Percentiles rank a stretch among this genome's conserved stretches.
These are phyloP conservation scores for Mortierella claussenii DNA, from an alignment of 192 early-diverging fungal species.

Conservation along the genomic window DNA sequence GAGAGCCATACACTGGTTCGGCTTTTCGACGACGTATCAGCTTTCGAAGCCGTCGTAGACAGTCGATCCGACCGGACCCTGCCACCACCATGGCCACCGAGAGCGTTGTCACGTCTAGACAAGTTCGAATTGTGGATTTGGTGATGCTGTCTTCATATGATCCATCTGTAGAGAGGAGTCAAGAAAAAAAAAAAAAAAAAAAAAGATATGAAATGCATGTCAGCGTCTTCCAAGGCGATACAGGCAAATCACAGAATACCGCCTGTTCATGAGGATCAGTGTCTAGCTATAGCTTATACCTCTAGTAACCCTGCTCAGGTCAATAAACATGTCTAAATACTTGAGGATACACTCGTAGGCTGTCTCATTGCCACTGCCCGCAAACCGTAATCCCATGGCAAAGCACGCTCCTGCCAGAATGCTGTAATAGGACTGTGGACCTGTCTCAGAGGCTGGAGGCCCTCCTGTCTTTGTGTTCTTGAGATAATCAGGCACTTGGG, in stretches of 20 bases:
- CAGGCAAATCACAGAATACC: no score
- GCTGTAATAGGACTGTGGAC: slow-evolving; percentile 70
- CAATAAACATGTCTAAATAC: slow-evolving; percentile 64
- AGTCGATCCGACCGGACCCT: slow-evolving; percentile 78
- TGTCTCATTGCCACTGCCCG: slow-evolving; percentile 63
- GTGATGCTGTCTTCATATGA: slow-evolving; percentile 73
- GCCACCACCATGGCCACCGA: slow-evolving; percentile 80
- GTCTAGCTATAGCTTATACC: slow-evolving; percentile 53
- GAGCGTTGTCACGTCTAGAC: slow-evolving; percentile 74
- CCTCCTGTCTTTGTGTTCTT: slow-evolving; percentile 21
- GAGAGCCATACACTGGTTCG: slow-evolving; percentile 73
- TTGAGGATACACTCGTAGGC: slow-evolving; percentile 63
- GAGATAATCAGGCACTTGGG: slow-evolving; percentile 72
- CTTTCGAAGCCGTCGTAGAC: slow-evolving; percentile 66
- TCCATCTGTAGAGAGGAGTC: slow-evolving; percentile 40
- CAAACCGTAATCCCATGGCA: slow-evolving; percentile 74
- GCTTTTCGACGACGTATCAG: slow-evolving; percentile 58
- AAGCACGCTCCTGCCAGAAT: slow-evolving; percentile 77
- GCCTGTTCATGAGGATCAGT: no score
- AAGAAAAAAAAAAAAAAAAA: background rate
- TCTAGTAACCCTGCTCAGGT: slow-evolving; percentile 31
- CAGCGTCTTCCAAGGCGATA: no score
- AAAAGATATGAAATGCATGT: no score
- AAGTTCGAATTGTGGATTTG: slow-evolving; percentile 66
- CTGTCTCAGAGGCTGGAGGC: slow-evolving; percentile 26